Base-by-base conservation (phyloP, 2,329 filamentous ascomycete species). In the Talaromyces marneffei region DNA sequence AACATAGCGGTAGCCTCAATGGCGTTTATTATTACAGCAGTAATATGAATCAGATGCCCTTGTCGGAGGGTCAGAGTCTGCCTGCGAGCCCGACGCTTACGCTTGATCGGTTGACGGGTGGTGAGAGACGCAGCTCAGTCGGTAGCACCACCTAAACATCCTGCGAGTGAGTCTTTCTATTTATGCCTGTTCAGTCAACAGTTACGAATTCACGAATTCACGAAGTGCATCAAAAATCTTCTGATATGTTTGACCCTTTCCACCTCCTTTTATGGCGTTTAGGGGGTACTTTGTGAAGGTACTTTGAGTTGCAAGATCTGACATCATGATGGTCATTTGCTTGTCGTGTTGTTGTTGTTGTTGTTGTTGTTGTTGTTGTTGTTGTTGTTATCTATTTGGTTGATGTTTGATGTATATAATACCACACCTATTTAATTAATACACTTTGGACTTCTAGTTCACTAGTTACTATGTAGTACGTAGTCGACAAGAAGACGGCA, bases 171-270 rank as follows among this genome's bases (percentile, higher is more conserved):
- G 42, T 46, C 20, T 46, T 46, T 46, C 12, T 8, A 42, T 69
- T 1, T 67, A 73, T 59, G 69, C 75, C 31, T 74, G 72, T 64
- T 75, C 75, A 61, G 57, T 67, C 69, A 16, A 71, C 71, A 61
- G 64, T 69, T 57, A 52, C 29, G 48, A 52, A 52, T 52, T 52
- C 48, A 52, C 29, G 48, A 52, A 33, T 52, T 52, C 27, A 52
- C 14, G 48, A 52, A 33, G 14, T 52, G 29, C 29, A 33, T 52
- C n/a, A 33, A 46, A n/a, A 46, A 27, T n/a, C 27, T 20, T 52
- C 29, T 6, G 10, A 52, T 35, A 20, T 52, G 1, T 33, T 46
- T 33, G 29, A 20, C 25, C 7, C 3, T 50, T 52, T 14, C 0
- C 29, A 20, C 29, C 27, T 52, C 16, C 16, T 50, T 18, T 50